Conservation (phyloP, 225 moss, liverwort and hornwort species). For the Sphagnum contortum region DNA sequence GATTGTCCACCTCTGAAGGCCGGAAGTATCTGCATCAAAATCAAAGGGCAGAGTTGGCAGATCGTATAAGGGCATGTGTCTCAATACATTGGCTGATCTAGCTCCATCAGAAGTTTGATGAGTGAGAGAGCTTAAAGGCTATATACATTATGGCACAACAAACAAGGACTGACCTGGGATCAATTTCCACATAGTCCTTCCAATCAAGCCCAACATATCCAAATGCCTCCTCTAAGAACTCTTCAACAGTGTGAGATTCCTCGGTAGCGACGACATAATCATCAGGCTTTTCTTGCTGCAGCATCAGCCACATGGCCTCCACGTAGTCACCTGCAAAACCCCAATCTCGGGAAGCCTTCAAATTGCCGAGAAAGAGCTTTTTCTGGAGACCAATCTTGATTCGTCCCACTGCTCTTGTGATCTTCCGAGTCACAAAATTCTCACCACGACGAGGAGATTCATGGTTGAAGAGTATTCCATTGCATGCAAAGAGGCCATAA, state of each 20-base stretch:
- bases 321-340: constrained; percentile 85
- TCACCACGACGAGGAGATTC: constrained; percentile 91
- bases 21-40: constrained; percentile 50
- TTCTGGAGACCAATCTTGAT: constrained; percentile 92
- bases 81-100: background rate
- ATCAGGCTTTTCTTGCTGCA: constrained; percentile 63
- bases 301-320: constrained; percentile 89
- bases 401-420: constrained; percentile 77
- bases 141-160: background rate
- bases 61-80: background rate
- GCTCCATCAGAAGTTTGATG: background rate
- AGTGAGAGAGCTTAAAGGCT: background rate
- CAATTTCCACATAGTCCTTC: constrained; percentile 81
- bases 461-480: constrained; percentile 94
- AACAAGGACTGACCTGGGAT: constrained; percentile 21
- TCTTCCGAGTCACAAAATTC: constrained; percentile 88
- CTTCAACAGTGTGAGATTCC: constrained; percentile 77
- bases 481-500: constrained; percentile 87
- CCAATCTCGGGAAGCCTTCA: constrained; percentile 92
- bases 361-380: constrained; percentile 80
- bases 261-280: constrained; percentile 79
- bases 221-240: constrained; percentile 68
- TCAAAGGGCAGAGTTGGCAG: background rate
- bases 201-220: constrained; percentile 60
- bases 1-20: constrained; percentile 72